Evolutionary conservation across 108 stramenopile genomes (phyloP), one percentile per base, ranked within the genome.

Genomic region (Fragilariopsis cylindrus): DNA sequence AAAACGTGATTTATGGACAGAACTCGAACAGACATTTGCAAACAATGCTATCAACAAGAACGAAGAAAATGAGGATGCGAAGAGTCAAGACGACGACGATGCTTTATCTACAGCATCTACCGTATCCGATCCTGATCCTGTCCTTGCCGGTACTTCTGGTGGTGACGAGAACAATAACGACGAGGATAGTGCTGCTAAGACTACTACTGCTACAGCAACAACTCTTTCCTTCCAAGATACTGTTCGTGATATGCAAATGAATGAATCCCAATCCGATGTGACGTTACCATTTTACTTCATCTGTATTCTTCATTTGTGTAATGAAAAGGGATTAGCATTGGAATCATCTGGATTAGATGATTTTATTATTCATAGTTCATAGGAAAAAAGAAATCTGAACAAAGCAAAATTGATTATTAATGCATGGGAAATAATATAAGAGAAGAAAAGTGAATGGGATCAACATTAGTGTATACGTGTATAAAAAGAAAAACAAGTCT

Each of bases 271-370:
- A 74, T 53, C 78, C 60, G 96, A 96, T 66, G 99, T 93, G 4
- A 96, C 97, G 7, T 75, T 98, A 18, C 93, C 98, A 3, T 98
- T 96, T 83, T 99, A 98, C 84, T 99, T 99, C 64, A 98, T 98
- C 71, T 97, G 96, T 70, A 78, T 98, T 48, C 78, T 99, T 19
- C 99, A 99, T 74, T 84, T 99, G 55, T 97, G 97, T 46, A 99
- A 99, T 73, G 99, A 99, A 81, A 97, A 99, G 74, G 97, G 93
- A 4, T 75, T 99, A 49, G 76, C 81, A 60, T 75, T 99, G 0
- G 92, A 94, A 57, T 86, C 87, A 3, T 75, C 64, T 40, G 90
- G 90, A 52, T 75, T 96, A 48, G 80, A 87, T 15, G 95, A 96
- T 65, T 91, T 96, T 55, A 69, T 82, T 48, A 96, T 96, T 72